Percentiles rank a stretch among this genome's conserved stretches.
phyloP scores from a whole-genome alignment of 2,329 filamentous ascomycete species.

The Claviceps maximensis region DNA sequence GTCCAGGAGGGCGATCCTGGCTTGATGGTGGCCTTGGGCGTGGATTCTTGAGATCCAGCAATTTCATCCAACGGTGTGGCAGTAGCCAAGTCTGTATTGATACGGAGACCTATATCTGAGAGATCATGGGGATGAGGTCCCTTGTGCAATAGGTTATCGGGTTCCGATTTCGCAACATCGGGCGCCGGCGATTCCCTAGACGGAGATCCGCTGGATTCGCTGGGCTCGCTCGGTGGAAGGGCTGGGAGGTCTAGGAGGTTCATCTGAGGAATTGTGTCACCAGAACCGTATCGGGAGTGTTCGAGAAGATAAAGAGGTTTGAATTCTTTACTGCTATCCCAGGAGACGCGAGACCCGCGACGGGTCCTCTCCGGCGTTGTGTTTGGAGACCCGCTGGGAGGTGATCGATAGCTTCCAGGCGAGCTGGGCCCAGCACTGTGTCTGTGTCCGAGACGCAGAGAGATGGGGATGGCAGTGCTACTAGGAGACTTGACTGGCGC shows the following conservation, averaged over 20 bases:
- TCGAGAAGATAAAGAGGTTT: slow-evolving; percentile 76
- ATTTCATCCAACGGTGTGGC: slow-evolving; percentile 28
- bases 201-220: slow-evolving; percentile 11
- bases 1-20: slow-evolving; percentile 15
- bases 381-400: slow-evolving; percentile 23
- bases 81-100: slow-evolving; percentile 26
- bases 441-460: slow-evolving; percentile 37
- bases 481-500: slow-evolving; percentile 37
- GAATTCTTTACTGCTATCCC: slow-evolving; percentile 56
- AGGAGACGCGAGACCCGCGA: slow-evolving; percentile 38
- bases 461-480: slow-evolving; percentile 44
- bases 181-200: slow-evolving; percentile 22
- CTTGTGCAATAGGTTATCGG: slow-evolving; percentile 16
- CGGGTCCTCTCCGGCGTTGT: slow-evolving; percentile 24
- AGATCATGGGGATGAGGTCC: slow-evolving; percentile 9
- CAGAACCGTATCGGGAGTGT: slow-evolving; percentile 30
- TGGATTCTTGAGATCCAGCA: slow-evolving; percentile 51
- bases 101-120: slow-evolving; percentile 19
- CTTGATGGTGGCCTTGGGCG: slow-evolving; percentile 46
- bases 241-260: slow-evolving; percentile 40
- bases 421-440: slow-evolving; percentile 26
- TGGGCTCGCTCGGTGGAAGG: slow-evolving; percentile 30
- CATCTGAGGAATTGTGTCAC: slow-evolving; percentile 17
- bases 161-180: slow-evolving; percentile 14
- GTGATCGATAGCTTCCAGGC: slow-evolving; percentile 25